Base-by-base conservation (phyloP, 2,329 filamentous ascomycete species). In the Dothideomycetes sp. region DNA sequence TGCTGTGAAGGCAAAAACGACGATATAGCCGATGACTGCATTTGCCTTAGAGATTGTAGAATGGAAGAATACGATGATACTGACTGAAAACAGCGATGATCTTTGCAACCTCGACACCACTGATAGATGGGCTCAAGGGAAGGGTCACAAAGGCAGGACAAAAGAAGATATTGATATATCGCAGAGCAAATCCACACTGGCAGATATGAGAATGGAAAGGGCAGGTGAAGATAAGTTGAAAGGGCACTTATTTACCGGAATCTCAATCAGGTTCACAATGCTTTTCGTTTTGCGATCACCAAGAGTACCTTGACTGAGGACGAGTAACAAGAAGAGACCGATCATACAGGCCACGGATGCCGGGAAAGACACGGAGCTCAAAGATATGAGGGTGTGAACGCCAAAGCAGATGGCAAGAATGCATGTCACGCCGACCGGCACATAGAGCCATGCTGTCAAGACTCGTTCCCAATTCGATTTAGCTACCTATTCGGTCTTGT, bases 91-190 rank as follows among this genome's bases (percentile, higher is more conserved):
- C 69, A 17, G 62, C 70, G 45, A 78, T 73, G 28, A 78, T 75
- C 51, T 76, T 76, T 27, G 65, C 64, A 10, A 78, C 71, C 50
- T 79, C 75, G 0, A 64, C 50, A 2, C 67, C 65, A 15, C 70
- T 65, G 13, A 78, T 73, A 0, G 65, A 48, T 1, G 72, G 67
- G 48, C 73, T 76, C 2, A 79, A 60, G 5, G 75, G 74, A 1
- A 79, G 59, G 19, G 76, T 61, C 6, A 78, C 66, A 57, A 79
- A 79, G 0, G 73, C 69, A 7, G 73, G 74, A 3, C 69, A 74
- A 49, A 78, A 78, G 48, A 75, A 68, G 36, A 77, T 59, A 43
- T 69, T 74, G 49, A 78, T 76, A 64, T 73, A 78, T 30, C 68
- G 65, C 18, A 78, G 59, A 5, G 71, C 67, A 67, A 73, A 78